A percentile compares a stretch with the other conserved stretches of the same genome.
Conservation (phyloP, 129 eudicot genomes). For the Calendula officinalis region DNA sequence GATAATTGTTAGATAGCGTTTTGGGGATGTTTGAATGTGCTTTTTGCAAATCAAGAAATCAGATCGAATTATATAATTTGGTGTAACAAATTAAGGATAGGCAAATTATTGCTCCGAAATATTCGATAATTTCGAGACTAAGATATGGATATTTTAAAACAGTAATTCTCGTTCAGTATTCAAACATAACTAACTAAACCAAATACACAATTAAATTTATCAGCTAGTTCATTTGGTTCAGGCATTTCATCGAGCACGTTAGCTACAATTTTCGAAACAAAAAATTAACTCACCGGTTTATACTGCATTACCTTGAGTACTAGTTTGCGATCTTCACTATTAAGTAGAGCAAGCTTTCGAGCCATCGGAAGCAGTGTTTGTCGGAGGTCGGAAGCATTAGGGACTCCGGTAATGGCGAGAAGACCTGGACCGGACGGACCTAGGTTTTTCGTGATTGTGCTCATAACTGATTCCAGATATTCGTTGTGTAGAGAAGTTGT, state of each 20-base stretch:
- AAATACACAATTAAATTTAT: background rate
- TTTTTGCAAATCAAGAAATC: background rate
- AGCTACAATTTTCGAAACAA: background rate
- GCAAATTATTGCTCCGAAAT: background rate
- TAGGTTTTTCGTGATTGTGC: constrained; percentile 52
- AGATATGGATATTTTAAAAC: background rate
- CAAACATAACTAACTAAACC: background rate
- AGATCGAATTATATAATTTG: background rate
- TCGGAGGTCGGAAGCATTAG: constrained; percentile 45
- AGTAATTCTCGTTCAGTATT: background rate
- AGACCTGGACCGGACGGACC: constrained; percentile 86
- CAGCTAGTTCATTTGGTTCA: background rate
- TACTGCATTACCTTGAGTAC: constrained; percentile 53
- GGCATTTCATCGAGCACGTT: constrained; percentile 27
- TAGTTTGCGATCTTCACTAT: constrained; percentile 50
- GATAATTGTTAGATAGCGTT: too few species aligned
- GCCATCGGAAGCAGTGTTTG: constrained; percentile 61
- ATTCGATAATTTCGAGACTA: background rate
- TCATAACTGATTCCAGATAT: constrained; percentile 40
- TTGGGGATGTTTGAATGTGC: too few species aligned
- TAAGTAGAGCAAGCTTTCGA: constrained; percentile 66
- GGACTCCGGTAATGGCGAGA: constrained; percentile 56
- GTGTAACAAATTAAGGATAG: background rate
- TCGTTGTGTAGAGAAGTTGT: constrained; percentile 1
- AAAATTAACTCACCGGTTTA: background rate